phyloP scores from a whole-genome alignment of 371 early-diverging fungal species.

The Entomophthora muscae region DNA sequence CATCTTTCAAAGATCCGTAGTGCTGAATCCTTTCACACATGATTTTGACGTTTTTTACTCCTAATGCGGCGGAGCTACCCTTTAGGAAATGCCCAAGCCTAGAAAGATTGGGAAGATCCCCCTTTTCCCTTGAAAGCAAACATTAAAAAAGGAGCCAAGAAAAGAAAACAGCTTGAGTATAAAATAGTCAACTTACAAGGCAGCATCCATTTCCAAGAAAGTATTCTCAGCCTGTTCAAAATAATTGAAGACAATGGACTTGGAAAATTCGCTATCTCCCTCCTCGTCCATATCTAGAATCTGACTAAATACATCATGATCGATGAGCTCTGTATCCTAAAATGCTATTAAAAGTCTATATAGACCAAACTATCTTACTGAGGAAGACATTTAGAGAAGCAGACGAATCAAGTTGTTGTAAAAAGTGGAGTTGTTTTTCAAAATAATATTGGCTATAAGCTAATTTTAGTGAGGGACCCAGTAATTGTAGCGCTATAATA shows the following conservation, averaged over 20 bases:
- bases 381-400: too few relatives aligned
- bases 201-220: constrained; percentile 38
- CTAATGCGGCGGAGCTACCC: constrained; percentile 79
- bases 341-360: too few relatives aligned
- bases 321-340: constrained; percentile 34
- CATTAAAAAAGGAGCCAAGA: too few relatives aligned
- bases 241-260: constrained; percentile 46
- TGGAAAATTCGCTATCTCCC: constrained; percentile 53
- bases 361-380: too few relatives aligned
- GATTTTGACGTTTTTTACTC: constrained; percentile 58
- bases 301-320: constrained; percentile 54
- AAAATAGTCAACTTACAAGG: constrained; percentile 42
- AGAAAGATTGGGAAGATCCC: constrained; percentile 51
- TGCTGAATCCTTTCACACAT: constrained; percentile 77
- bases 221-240: constrained; percentile 57
- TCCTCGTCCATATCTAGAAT: constrained; percentile 43
- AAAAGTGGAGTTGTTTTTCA: too few relatives aligned
- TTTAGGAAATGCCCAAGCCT: constrained; percentile 80
- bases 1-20: constrained; percentile 56
- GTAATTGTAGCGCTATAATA: too few relatives aligned
- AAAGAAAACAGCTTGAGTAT: background rate
- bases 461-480: too few relatives aligned
- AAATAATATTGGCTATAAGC: too few relatives aligned
- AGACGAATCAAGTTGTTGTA: too few relatives aligned
- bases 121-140: constrained; percentile 33